phyloP scores from a whole-genome alignment of 305 asterid genomes.

The Fraxinus greggii region DNA sequence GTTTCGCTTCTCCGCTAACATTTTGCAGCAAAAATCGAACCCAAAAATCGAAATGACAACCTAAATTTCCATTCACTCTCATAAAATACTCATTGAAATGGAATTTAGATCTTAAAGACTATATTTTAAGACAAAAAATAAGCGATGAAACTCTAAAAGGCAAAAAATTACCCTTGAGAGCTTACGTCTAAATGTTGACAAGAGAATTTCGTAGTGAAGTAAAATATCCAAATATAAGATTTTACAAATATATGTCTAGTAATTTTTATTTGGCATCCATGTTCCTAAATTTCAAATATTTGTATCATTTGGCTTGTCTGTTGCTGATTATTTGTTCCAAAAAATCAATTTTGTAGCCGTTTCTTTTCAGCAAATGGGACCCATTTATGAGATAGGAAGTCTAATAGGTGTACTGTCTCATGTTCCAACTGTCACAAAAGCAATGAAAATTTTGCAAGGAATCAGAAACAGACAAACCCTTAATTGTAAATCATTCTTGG shows the following conservation, averaged over 20 bases:
- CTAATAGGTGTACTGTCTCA: too few relatives aligned
- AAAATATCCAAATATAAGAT: not conserved
- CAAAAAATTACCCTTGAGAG: not conserved
- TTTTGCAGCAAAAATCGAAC: slow-evolving; percentile 75
- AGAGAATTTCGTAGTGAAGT: not conserved
- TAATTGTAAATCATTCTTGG: not conserved
- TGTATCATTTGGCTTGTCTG: too few relatives aligned
- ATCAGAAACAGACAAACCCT: too few relatives aligned
- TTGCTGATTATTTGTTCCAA: too few relatives aligned
- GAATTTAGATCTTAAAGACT: not conserved
- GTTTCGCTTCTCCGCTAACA: slow-evolving; percentile 87
- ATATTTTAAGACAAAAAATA: slow-evolving; percentile 1
- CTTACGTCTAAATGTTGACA: not conserved
- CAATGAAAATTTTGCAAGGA: too few relatives aligned
- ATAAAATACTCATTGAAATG: slow-evolving; percentile 11
- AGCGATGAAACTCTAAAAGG: not conserved
- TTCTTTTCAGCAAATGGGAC: too few relatives aligned
- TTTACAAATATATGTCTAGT: not conserved
- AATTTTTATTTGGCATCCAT: not conserved
- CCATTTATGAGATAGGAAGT: too few relatives aligned
- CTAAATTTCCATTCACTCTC: slow-evolving; percentile 19
- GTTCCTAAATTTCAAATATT: not conserved
- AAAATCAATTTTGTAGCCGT: too few relatives aligned
- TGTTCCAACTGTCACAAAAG: too few relatives aligned
- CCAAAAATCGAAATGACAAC: slow-evolving; percentile 32